Base-by-base conservation (phyloP, 345 rosid species). In the Hypericum androsaemum region DNA sequence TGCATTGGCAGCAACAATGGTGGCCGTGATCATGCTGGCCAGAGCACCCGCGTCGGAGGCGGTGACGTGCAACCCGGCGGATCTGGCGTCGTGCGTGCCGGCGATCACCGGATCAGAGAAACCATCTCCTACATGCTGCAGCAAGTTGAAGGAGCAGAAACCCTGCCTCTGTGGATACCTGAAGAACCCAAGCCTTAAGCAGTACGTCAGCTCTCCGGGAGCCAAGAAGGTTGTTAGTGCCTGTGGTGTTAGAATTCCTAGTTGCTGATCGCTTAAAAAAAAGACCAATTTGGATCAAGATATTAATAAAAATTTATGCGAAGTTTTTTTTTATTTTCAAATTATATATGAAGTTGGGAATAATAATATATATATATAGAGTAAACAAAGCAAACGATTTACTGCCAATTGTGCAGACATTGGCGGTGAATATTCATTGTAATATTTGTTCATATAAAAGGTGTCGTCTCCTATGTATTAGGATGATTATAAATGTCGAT, bases 131-230 rank as follows among this genome's bases (percentile, higher is more conserved):
- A 2, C 15, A 13, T 81, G 96, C 70, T 88, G 94, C 72, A 52
- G 37, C 63, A 82, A 71, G 64, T 22, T 80, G 64, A 75, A 57
- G 63, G 77, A 77, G 62, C 89, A 84, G 77, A 60, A 51, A 47
- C 57, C 94, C 5, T 88, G 96, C 65, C 61, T 88, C 1, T 88
- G 94, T 40, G 74, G 74, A 12, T 84, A 79, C 63, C 38, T 78
- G 14, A 73, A 57, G 66, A 39, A 68, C 47, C 94, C 96, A 0
- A 56, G 43, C 13, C 53, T 78, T 38, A 66, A 39, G 39, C 76
- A 61, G 37, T 81, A 43, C 55, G 57, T 75, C 10, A 66, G 60
- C 60, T 69, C 80, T 12, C 79, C 89, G n/a, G 81, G 72, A 14
- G 76, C 84, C 6, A 71, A 54, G 35, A 75, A 54, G 62, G 54